A percentile compares a stretch with the other conserved stretches of the same genome.
Evolutionary conservation across 1,284 basidiomycete species (phyloP).

Genomic region (Trichosporon ovoides): DNA sequence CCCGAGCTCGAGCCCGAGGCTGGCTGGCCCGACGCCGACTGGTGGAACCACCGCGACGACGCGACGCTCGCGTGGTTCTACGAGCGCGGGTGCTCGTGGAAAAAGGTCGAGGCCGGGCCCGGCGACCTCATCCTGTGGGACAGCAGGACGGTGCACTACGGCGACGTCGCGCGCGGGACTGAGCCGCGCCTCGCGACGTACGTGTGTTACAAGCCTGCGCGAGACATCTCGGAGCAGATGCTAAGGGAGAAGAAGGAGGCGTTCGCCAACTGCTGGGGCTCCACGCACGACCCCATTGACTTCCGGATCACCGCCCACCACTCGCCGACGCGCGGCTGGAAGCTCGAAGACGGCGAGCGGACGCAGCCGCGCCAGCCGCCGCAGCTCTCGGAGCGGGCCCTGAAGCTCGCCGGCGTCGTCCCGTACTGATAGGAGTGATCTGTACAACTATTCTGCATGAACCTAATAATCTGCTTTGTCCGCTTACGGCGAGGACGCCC

Average conservation of each 20-base stretch:
- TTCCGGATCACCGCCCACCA: constrained; percentile 21
- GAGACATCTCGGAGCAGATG: constrained; percentile 25
- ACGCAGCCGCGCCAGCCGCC: constrained; percentile 17
- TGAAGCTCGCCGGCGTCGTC: constrained; percentile 27
- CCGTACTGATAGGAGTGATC: constrained; percentile 17
- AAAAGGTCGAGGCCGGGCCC: constrained; percentile 32
- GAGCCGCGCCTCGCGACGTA: constrained; percentile 38
- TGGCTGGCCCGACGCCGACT: constrained; percentile 39
- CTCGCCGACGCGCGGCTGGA: constrained; percentile 12
- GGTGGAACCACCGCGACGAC: constrained; percentile 36
- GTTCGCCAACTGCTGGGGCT: constrained; percentile 24
- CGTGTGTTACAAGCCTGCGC: constrained; percentile 42
- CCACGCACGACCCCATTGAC: constrained; percentile 38
- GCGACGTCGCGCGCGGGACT: constrained; percentile 31
- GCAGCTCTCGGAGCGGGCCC: constrained; percentile 21
- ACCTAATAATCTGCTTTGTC: neutral
- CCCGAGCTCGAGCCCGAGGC: constrained; percentile 35
- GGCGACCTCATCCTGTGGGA: constrained; percentile 42
- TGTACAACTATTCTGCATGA: neutral
- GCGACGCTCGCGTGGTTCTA: constrained; percentile 35
- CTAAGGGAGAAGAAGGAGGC: constrained; percentile 24
- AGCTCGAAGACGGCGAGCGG: constrained; percentile 27
- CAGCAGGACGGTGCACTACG: constrained; percentile 33
- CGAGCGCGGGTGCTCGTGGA: constrained; percentile 38
- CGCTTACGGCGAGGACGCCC: neutral